Evolutionary conservation across 306 rosid genomes (phyloP), one percentile per base, ranked within the genome.

Genomic region (Dicorynia guianensis): DNA sequence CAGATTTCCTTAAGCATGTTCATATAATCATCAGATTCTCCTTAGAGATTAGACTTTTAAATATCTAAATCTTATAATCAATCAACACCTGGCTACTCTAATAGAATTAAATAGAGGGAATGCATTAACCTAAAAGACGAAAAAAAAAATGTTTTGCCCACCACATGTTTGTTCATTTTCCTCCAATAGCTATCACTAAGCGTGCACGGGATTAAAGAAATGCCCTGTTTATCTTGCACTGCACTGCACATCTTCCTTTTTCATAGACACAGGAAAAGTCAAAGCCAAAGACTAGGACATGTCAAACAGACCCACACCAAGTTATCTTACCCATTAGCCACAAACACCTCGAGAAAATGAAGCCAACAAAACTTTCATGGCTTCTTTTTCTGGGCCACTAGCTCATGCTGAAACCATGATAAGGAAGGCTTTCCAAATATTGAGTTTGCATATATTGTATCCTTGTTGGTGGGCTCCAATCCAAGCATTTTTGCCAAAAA

Each of bases 391-490:
- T 4, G 53, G 17, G 50, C 76, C 85, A 82, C 80, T 72, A 69
- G 46, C 71, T 69, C 66, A 30, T 68, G 61, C 46, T 54, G 49
- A 48, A 57, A 73, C 25, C 56, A 79, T 57, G 58, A 73, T 66
- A 73, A 72, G 70, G 63, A 66, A 73, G 74, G 63, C 62, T 61
- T 77, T 63, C 74, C 35, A 44, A 68, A 55, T 38, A 43, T 54
- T 55, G 69, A 38, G 75, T 49, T 25, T 25, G 30, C 30, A 25
- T 25, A 25, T 25, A 25, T 25, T 74, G 50, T 12, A 62, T 76
- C 36, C 67, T 76, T 84, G 89, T 87, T 76, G 85, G 89, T 87
- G 90, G 90, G 88, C 81, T 82, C 93, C 81, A 65, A 57, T 33
- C 40, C 80, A 83, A n/a, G 62, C 69, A 74, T 72, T 80, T 25